phyloP scores from a whole-genome alignment of 495 filamentous ascomycete genomes.

The Patellaria atrata region DNA sequence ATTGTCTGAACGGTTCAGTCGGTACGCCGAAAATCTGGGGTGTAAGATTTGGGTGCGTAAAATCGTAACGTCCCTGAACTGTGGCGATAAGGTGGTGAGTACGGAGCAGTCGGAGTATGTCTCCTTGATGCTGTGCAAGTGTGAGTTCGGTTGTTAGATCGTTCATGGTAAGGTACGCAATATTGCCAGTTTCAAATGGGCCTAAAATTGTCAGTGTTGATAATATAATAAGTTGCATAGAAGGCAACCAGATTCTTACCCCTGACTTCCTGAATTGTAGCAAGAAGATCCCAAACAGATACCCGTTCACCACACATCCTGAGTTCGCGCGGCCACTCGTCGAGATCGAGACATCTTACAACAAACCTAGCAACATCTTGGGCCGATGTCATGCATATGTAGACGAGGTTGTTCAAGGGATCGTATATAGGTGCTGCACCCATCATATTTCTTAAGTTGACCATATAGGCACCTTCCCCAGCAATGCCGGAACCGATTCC shows the following conservation, averaged over 20 bases:
- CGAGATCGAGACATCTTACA: conserved; percentile 43
- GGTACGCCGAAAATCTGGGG: conserved; percentile 27
- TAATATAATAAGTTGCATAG: neutral
- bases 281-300: conserved; percentile 21
- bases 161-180: conserved; percentile 8
- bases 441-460: conserved; percentile 41
- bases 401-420: conserved; percentile 33
- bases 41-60: conserved; percentile 30
- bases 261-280: conserved; percentile 14
- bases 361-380: conserved; percentile 54
- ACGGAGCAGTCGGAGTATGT: conserved; percentile 13
- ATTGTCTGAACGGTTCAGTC: conserved; percentile 31
- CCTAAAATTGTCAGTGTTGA: neutral
- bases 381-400: conserved; percentile 50
- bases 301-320: conserved; percentile 48
- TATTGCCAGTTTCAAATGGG: neutral
- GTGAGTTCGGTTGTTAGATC: conserved; percentile 20
- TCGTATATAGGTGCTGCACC: conserved; percentile 44
- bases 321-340: conserved; percentile 51
- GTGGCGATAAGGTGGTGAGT: conserved; percentile 34
- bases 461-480: conserved; percentile 46
- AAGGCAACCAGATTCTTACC: conserved; percentile 22
- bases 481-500: conserved; percentile 34
- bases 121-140: conserved; percentile 19
- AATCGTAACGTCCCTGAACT: conserved; percentile 34